A percentile compares a stretch with the other conserved stretches of the same genome.
Conservation (phyloP, 805 yeast species). For the Yarrowia sp. region DNA sequence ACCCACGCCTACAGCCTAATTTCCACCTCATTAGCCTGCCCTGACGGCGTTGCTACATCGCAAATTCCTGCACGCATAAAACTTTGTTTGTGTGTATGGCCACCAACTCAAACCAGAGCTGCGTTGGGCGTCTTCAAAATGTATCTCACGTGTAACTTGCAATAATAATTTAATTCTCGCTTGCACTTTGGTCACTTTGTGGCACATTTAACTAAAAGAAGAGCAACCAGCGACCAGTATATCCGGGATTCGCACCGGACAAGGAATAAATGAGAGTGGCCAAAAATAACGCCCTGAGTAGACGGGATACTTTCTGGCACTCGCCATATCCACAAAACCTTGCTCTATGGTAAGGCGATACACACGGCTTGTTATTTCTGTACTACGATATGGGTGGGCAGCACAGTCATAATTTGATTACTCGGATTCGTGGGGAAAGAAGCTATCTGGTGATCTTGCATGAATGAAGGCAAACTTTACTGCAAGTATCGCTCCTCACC, state of each 20-base stretch:
- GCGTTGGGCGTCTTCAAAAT: background rate
- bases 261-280: too few relatives aligned
- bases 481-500: background rate
- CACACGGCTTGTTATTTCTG: too few relatives aligned
- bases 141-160: background rate
- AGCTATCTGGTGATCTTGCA: conserved; percentile 8
- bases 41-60: conserved; percentile 17
- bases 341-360: too few relatives aligned
- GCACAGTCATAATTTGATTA: background rate
- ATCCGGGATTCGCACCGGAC: too few relatives aligned
- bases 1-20: background rate
- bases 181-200: background rate
- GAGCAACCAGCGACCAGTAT: too few relatives aligned
- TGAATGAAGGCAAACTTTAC: background rate
- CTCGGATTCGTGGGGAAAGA: background rate
- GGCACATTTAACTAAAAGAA: too few relatives aligned
- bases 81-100: background rate
- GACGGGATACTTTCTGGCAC: too few relatives aligned
- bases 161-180: background rate
- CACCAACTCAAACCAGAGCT: background rate
- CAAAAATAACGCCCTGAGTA: too few relatives aligned
- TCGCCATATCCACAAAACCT: too few relatives aligned
- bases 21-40: background rate
- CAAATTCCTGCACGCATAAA: conserved; percentile 20
- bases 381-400: background rate